phyloP scores from a whole-genome alignment of 495 filamentous ascomycete genomes.

The Penicillium pulvis region DNA sequence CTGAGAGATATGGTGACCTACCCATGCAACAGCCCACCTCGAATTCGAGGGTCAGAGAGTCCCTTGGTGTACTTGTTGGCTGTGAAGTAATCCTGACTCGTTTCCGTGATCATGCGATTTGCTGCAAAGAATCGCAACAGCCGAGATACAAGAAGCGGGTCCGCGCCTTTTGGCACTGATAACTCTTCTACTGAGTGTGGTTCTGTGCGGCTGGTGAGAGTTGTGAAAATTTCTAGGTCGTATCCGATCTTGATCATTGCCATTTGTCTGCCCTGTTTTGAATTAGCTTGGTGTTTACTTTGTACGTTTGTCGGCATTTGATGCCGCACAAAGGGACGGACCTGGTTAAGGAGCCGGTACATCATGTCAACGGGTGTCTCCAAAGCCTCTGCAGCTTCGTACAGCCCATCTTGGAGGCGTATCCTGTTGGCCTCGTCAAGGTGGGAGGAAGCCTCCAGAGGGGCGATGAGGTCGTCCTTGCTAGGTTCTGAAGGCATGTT shows the following conservation, averaged over 20 bases:
- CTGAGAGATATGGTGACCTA: not conserved
- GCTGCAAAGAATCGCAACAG: not conserved
- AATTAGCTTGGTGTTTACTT: not conserved
- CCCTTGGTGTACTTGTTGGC: not conserved
- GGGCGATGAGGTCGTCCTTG: not conserved
- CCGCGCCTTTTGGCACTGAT: not conserved
- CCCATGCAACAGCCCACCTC: not conserved
- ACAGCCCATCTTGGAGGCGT: not conserved
- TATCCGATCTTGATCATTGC: not conserved
- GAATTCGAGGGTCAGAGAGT: not conserved
- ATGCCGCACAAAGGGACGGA: not conserved
- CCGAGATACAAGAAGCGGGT: not conserved
- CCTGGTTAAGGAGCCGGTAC: not conserved
- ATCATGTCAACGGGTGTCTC: not conserved
- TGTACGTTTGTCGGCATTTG: not conserved
- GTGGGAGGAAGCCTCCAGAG: not conserved
- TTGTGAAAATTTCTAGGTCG: not conserved
- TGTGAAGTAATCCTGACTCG: not conserved
- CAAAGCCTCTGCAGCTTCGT: not conserved
- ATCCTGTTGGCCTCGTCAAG: not conserved
- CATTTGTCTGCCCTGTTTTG: not conserved
- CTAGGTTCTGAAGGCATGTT: not conserved
- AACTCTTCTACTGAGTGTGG: not conserved
- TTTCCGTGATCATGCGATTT: not conserved
- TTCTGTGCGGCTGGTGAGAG: not conserved